Base-by-base conservation (phyloP, 2,329 filamentous ascomycete genomes). In the Fusarium sarcochroum region DNA sequence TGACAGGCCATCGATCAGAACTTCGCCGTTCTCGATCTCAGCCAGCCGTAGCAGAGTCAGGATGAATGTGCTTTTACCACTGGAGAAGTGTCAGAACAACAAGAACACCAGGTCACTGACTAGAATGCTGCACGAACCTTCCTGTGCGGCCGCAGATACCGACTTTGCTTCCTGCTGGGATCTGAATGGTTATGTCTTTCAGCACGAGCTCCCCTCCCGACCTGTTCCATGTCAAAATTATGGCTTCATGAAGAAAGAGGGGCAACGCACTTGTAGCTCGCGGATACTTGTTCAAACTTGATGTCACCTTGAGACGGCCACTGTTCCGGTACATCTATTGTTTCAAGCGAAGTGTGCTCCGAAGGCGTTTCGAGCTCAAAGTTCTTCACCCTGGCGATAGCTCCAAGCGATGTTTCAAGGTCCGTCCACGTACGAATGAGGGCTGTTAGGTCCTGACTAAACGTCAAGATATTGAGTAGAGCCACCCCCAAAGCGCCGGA, bases 21-120 rank as follows among this genome's bases (percentile, higher is more conserved):
- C 30, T 20, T n/a, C 40, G 32, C 49, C 49, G 41, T 37, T 37
- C 13, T 37, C 40, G 37, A 37, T 52, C 37, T 52, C 30, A 35
- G 40, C 40, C 38, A 52, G 38, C 23, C 49, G 49, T 42, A 52
- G 49, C n/a, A 52, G 38, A 37, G 49, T 37, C 25, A 37, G 42
- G 15, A 52, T 37, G 18, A 52, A 42, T 13, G 49, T 42, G 27
- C 49, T 52, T 52, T 52, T 52, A 42, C 49, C 49, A 25, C 49
- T 52, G 27, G 27, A n/a, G 23, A 25, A 25, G 25, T 25, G 40
- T 42, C n/a, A 42, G 21, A 14, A 20, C 13, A 7, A 17, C 7
- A 42, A 25, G 25, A 17, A 20, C 13, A 15, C 40, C 5, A 7
- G 6, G 21, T 25, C 25, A 23, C 25, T 42, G 21, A 23, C 40